Percentiles rank a stretch among this genome's conserved stretches.
Evolutionary conservation across 768 basidiomycete genomes (phyloP).

Genomic region (Tulasnella calospora): DNA sequence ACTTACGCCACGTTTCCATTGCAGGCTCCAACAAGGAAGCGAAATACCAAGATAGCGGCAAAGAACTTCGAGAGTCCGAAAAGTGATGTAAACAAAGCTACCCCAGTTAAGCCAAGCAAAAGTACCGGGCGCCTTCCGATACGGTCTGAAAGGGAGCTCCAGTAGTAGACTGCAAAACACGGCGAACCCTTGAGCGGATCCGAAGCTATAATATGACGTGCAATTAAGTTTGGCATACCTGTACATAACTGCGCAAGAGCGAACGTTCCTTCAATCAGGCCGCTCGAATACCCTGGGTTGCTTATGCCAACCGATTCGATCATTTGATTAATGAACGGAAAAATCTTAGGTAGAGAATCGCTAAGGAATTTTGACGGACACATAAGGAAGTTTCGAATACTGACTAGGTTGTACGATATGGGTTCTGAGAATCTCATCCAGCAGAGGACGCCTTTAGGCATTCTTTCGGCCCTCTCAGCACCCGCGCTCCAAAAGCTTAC

Average conservation of each 20-base stretch:
- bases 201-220: background rate
- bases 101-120: constrained; percentile 26
- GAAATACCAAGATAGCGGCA: constrained; percentile 24
- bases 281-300: constrained; percentile 36
- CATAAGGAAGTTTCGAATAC: background rate
- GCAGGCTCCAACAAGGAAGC: constrained; percentile 24
- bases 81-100: constrained; percentile 32
- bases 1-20: constrained; percentile 29
- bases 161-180: constrained; percentile 28
- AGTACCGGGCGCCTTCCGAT: constrained; percentile 26
- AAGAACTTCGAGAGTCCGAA: constrained; percentile 27
- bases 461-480: background rate
- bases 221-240: background rate
- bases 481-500: background rate
- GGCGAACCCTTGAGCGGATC: background rate
- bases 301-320: constrained; percentile 27
- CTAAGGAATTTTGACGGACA: background rate
- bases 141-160: constrained; percentile 37
- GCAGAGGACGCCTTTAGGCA: constrained; percentile 7
- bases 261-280: constrained; percentile 37
- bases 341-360: constrained; percentile 29
- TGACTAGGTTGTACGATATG: constrained; percentile 25
- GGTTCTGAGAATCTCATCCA: constrained; percentile 28
- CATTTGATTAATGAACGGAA: constrained; percentile 41
- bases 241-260: constrained; percentile 37